phyloP scores from a whole-genome alignment of 176 grass and related monocot species.

The Rhynchospora pubera region DNA sequence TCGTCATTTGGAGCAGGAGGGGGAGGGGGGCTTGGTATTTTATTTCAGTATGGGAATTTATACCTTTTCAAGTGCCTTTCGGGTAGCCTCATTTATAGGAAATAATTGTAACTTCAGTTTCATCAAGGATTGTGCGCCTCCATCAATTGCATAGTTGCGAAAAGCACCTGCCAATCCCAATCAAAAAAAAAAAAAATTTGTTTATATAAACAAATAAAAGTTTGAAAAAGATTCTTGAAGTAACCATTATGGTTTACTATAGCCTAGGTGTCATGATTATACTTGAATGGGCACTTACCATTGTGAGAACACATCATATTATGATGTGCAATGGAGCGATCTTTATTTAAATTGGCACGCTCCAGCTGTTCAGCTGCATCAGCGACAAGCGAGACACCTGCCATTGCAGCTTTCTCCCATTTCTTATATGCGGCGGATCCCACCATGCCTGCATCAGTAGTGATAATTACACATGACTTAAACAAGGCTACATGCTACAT shows the following conservation, averaged over 20 bases:
- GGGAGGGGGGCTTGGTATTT: background rate
- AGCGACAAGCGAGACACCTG: slow-evolving; percentile 97
- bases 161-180: slow-evolving; percentile 39
- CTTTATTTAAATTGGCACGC: slow-evolving; percentile 40
- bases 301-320: slow-evolving; percentile 35
- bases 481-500: background rate
- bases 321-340: slow-evolving; percentile 23
- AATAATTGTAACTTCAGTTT: slow-evolving; percentile 95
- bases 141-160: slow-evolving; percentile 44
- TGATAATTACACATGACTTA: background rate
- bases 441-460: slow-evolving; percentile 26
- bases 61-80: slow-evolving; percentile 92
- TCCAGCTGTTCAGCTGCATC: slow-evolving; percentile 98
- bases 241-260: background rate
- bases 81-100: slow-evolving; percentile 92
- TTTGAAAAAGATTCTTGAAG: background rate
- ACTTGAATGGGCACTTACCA: slow-evolving; percentile 31
- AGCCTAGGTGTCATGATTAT: slow-evolving; percentile 3
- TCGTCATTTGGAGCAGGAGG: background rate
- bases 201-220: background rate
- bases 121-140: slow-evolving; percentile 40
- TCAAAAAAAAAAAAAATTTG: background rate
- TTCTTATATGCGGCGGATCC: slow-evolving; percentile 77
- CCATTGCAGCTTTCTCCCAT: slow-evolving; percentile 96
- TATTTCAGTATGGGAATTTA: background rate